Conservation (phyloP, 2,329 filamentous ascomycete species). For the Sphaerulina musiva region DNA sequence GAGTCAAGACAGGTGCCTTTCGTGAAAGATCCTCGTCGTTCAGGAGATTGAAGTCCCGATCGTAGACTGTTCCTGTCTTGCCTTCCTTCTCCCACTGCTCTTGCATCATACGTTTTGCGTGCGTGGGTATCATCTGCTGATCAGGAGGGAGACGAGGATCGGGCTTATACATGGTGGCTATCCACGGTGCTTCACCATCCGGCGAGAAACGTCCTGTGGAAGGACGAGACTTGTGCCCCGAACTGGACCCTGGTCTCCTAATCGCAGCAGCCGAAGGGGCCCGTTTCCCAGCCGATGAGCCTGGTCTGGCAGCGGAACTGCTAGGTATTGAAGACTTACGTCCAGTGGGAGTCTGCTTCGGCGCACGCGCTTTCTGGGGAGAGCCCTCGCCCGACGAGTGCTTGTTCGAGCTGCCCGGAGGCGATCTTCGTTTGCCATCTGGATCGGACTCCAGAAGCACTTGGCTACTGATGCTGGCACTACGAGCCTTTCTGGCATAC, state of each 20-base stretch:
- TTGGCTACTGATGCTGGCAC: slow-evolving; percentile 56
- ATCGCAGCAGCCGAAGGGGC: slow-evolving; percentile 10
- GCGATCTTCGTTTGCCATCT: slow-evolving; percentile 32
- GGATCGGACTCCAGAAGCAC: slow-evolving; percentile 45
- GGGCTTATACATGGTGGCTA: slow-evolving; percentile 89
- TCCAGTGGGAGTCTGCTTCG: slow-evolving; percentile 33
- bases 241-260: slow-evolving; percentile 23
- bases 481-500: slow-evolving; percentile 53
- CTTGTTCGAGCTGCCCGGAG: slow-evolving; percentile 32
- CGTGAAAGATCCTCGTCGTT: slow-evolving; percentile 54
- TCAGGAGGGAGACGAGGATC: slow-evolving; percentile 91
- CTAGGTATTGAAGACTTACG: slow-evolving; percentile 13
- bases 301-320: slow-evolving; percentile 13
- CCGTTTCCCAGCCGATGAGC: slow-evolving; percentile 15
- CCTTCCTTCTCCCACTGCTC: slow-evolving; percentile 94
- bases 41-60: slow-evolving; percentile 78
- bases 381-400: slow-evolving; percentile 22
- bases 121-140: slow-evolving; percentile 89
- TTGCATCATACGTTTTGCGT: slow-evolving; percentile 83
- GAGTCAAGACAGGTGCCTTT: slow-evolving; percentile 35
- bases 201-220: slow-evolving; percentile 61
- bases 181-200: slow-evolving; percentile 93
- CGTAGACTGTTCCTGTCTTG: slow-evolving; percentile 76
- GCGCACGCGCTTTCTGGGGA: slow-evolving; percentile 38
- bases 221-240: slow-evolving; percentile 34